These are phyloP conservation scores for Scortechinia acanthostroma DNA, from an alignment of 2,329 filamentous ascomycete species.

Conservation along the genomic window DNA sequence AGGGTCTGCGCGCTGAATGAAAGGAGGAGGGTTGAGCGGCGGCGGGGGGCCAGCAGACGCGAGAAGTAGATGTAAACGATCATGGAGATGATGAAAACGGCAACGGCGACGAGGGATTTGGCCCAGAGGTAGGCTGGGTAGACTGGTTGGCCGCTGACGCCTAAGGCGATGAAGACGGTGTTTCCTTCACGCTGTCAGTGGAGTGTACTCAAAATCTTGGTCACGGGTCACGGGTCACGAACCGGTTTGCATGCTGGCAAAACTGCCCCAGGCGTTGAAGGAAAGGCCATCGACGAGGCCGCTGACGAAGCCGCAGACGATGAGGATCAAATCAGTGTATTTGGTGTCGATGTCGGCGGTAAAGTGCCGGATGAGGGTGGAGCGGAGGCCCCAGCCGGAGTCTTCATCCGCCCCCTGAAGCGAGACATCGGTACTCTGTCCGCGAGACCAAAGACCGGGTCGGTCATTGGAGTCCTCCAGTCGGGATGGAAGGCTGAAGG, in stretches of 20 bases:
- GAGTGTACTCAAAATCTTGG: neutral
- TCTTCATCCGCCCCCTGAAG: neutral
- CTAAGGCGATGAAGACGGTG: constrained; percentile 30
- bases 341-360: neutral
- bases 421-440: neutral
- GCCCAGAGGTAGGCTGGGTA: constrained; percentile 27
- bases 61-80: constrained; percentile 25
- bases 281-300: constrained; percentile 32
- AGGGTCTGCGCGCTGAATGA: constrained; percentile 26
- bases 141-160: constrained; percentile 26
- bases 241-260: constrained; percentile 37
- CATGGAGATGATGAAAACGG: constrained; percentile 23
- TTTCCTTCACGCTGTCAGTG: constrained; percentile 19
- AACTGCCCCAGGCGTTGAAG: constrained; percentile 35
- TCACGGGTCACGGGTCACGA: constrained; percentile 7
- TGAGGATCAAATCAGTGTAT: neutral
- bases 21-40: constrained; percentile 23
- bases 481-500: too few species aligned
- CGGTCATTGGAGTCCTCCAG: too few species aligned
- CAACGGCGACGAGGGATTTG: constrained; percentile 28
- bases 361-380: neutral
- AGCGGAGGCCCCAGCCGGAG: neutral
- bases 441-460: too few species aligned
- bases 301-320: neutral
- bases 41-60: constrained; percentile 13